Percentiles rank a stretch among this genome's conserved stretches.
Evolutionary conservation across 1,139 yeast species (phyloP).

Genomic region (Eremothecium sinecaudum): DNA sequence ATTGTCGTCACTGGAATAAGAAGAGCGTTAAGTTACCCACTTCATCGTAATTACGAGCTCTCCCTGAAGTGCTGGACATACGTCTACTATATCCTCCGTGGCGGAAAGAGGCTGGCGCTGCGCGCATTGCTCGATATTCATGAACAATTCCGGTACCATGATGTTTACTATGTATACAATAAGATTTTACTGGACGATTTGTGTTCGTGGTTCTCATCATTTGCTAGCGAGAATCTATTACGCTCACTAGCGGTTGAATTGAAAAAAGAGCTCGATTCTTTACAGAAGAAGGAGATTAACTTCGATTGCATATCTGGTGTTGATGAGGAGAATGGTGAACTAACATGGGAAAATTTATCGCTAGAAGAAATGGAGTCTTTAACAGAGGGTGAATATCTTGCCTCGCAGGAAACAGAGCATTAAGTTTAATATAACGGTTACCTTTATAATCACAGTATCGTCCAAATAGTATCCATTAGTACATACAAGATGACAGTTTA

Average conservation of each 20-base stretch:
- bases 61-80: conserved; percentile 63
- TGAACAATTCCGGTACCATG: conserved; percentile 75
- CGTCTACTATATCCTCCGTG: conserved; percentile 52
- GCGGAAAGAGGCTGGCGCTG: conserved; percentile 61
- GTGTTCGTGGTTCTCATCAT: conserved; percentile 62
- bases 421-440: too few species aligned
- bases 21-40: conserved; percentile 69
- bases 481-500: background rate
- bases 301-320: conserved; percentile 24
- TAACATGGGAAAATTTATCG: conserved; percentile 23
- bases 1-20: conserved; percentile 53
- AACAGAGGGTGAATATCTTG: conserved; percentile 16
- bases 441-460: too few species aligned
- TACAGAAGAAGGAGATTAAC: conserved; percentile 15
- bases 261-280: conserved; percentile 18
- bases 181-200: conserved; percentile 73
- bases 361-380: conserved; percentile 24
- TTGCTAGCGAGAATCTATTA: conserved; percentile 40
- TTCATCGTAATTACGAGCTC: conserved; percentile 62
- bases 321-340: conserved; percentile 20
- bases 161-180: conserved; percentile 80
- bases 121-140: conserved; percentile 50
- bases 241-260: conserved; percentile 62
- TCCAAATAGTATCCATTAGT: background rate
- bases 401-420: too few species aligned